Percentiles rank a stretch among this genome's conserved stretches.
phyloP scores from a whole-genome alignment of 768 basidiomycete species.

The Lentinula sp. region DNA sequence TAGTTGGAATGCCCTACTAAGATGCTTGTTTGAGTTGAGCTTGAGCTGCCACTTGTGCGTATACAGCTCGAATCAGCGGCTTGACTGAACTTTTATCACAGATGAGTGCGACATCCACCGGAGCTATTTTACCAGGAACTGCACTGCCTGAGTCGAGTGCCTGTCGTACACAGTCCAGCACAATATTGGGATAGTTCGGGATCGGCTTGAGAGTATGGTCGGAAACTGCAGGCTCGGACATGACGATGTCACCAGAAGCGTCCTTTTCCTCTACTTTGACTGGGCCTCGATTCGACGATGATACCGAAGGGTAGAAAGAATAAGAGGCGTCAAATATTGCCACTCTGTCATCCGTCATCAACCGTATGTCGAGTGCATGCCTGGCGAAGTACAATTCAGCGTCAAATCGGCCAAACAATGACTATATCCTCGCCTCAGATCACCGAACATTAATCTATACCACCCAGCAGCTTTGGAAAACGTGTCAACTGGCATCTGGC shows the following conservation, averaged over 20 bases:
- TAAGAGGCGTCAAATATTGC: conserved; percentile 72
- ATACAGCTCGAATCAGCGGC: conserved; percentile 42
- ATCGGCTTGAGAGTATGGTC: conserved; percentile 49
- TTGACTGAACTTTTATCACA: conserved; percentile 47
- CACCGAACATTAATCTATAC: conserved; percentile 71
- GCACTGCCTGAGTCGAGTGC: conserved; percentile 24
- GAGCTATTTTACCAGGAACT: conserved; percentile 37
- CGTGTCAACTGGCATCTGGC: conserved; percentile 44
- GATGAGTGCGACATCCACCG: conserved; percentile 57
- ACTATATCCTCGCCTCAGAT: conserved; percentile 43
- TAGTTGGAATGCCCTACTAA: not conserved
- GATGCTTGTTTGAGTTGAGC: conserved; percentile 12
- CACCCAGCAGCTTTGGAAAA: conserved; percentile 78
- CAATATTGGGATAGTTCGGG: conserved; percentile 48
- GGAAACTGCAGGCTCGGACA: conserved; percentile 9
- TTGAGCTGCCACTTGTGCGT: conserved; percentile 35
- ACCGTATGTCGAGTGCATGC: conserved; percentile 75
- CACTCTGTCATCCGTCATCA: conserved; percentile 61
- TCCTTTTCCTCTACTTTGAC: not conserved
- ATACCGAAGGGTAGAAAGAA: conserved; percentile 36
- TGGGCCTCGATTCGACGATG: not conserved
- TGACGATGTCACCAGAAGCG: conserved; percentile 3
- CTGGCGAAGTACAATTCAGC: conserved; percentile 25
- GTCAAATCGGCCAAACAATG: not conserved
- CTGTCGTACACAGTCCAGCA: conserved; percentile 42